Evolutionary conservation across 176 grass and related monocot genomes (phyloP), one percentile per base, ranked within the genome.

Genomic region (Eleusine indica): DNA sequence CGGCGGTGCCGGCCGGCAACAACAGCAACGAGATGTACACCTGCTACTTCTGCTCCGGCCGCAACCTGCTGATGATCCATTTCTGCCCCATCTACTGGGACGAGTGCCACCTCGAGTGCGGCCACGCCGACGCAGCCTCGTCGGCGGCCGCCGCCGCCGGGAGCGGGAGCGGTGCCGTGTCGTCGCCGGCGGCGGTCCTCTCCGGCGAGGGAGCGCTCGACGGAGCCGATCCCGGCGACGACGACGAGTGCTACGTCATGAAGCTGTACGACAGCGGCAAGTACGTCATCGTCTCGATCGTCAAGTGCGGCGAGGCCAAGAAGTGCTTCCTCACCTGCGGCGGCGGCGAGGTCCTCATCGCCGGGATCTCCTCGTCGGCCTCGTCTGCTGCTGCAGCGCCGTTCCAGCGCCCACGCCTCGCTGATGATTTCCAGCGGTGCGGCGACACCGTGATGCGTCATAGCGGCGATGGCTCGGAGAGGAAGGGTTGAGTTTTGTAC

Each of bases 201-300:
- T 6, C 60, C n/a, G 22, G 8, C 4, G 60, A 28, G 60, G 32
- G 32, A 35, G 12, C n/a, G 22, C n/a, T 63, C 22, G 60, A 56
- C 17, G 16, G 10, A 25, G 60, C 0, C 9, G 9, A 21, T n/a
- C 54, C 60, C 22, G 60, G 60, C 2, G 22, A 63, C 60, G 22
- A 63, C 9, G 60, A 63, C 60, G 60, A 63, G 60, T 63, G 60
- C 60, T 63, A 63, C 60, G 60, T 63, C 22, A 63, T 63, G 60
- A 63, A 63, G 22, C 22, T 63, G 60, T 63, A 63, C 60, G 3
- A 63, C 22, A 25, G 2, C 60, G 8, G 8, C n/a, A 63, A 25
- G 22, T 29, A 28, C 60, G 60, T 63, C 22, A 28, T 63, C 60
- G 60, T 63, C 60, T 2, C 5, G 9, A 12, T 29, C 60, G 2